A percentile compares a stretch with the other conserved stretches of the same genome.
These are phyloP conservation scores for Persicaria maculosa DNA, from an alignment of 148 eudicot genomes.

Conservation along the genomic window DNA sequence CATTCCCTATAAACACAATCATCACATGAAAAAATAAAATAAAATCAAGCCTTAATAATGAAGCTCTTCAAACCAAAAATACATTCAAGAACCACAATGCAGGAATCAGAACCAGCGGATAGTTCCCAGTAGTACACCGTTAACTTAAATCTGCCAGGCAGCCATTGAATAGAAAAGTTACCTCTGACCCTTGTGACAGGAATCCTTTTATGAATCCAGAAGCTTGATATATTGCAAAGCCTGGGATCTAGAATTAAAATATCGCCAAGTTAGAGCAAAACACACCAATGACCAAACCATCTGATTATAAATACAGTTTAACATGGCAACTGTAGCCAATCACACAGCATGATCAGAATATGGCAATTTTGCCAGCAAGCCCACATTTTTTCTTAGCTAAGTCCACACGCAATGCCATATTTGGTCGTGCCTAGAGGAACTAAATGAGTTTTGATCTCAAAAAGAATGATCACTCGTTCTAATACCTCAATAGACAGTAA, in stretches of 20 bases:
- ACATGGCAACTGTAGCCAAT: no score
- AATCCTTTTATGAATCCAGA: conserved; percentile 63
- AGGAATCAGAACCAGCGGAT: no score
- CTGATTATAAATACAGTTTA: background rate
- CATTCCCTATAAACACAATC: conserved; percentile 29
- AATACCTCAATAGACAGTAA: background rate
- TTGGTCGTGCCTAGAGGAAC: background rate
- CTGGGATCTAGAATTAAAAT: conserved; percentile 64
- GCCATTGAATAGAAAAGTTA: conserved; percentile 18
- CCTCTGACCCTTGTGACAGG: conserved; percentile 63
- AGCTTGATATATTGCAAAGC: conserved; percentile 58
- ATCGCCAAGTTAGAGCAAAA: background rate
- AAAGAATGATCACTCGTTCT: background rate
- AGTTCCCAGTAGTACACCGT: no score
- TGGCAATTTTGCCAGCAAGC: background rate
- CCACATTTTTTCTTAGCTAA: background rate
- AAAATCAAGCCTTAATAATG: background rate
- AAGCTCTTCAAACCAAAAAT: background rate
- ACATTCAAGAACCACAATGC: background rate
- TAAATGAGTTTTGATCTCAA: background rate
- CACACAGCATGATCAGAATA: no score
- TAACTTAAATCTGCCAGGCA: no score
- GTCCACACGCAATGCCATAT: background rate
- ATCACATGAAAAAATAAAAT: background rate
- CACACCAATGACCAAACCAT: background rate